phyloP scores from a whole-genome alignment of 345 rosid genomes.

The Sonneratia alba region DNA sequence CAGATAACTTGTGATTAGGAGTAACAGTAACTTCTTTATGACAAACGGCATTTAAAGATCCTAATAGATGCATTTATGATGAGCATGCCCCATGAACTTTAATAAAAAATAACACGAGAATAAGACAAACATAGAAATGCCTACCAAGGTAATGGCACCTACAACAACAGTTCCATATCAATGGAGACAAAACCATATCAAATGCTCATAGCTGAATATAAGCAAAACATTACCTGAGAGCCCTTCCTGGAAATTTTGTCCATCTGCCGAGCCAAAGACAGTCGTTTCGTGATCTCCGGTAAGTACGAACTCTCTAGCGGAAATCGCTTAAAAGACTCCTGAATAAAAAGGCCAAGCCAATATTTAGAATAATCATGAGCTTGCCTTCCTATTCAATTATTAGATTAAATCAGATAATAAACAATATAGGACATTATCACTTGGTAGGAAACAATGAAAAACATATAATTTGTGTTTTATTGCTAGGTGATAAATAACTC shows the following conservation, averaged over 20 bases:
- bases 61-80: neutral
- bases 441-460: neutral
- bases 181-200: neutral
- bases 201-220: neutral
- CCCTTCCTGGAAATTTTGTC: conserved; percentile 67
- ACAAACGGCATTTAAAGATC: neutral
- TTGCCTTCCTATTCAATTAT: neutral
- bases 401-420: neutral
- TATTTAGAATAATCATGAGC: neutral
- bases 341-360: conserved; percentile 7
- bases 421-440: neutral
- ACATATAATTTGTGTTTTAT: neutral
- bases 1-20: neutral
- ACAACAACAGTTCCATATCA: neutral
- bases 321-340: conserved; percentile 75
- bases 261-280: conserved; percentile 90
- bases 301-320: conserved; percentile 80
- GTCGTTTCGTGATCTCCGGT: conserved; percentile 72
- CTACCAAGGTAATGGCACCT: neutral
- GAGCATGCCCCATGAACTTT: neutral
- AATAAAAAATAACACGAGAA: neutral
- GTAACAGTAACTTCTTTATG: neutral
- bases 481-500: neutral
- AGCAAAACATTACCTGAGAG: conserved; percentile 48
- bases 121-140: neutral